Evolutionary conservation across 2,329 filamentous ascomycete species (phyloP).

Genomic region (Corynespora cassiicola): DNA sequence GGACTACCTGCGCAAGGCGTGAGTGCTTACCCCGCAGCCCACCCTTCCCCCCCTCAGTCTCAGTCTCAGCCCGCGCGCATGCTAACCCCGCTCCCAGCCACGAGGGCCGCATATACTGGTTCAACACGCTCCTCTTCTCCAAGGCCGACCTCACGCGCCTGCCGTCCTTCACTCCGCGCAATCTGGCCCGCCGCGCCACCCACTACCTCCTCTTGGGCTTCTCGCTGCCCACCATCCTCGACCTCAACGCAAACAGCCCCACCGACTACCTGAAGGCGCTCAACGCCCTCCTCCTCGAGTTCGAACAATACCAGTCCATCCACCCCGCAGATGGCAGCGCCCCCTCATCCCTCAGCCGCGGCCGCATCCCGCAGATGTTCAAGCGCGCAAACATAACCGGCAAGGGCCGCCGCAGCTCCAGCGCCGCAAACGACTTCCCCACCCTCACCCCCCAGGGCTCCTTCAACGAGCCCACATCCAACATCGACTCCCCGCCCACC

Average conservation of each 20-base stretch:
- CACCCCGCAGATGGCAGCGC: conserved; percentile 78
- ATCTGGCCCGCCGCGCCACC: conserved; percentile 86
- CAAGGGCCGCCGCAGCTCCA: conserved; percentile 61
- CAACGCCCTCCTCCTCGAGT: conserved; percentile 85
- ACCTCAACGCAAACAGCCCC: conserved; percentile 80
- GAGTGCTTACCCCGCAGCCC: conserved; percentile 56
- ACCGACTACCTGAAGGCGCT: conserved; percentile 87
- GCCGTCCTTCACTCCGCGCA: conserved; percentile 83
- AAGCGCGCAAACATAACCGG: conserved; percentile 50
- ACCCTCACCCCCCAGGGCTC: conserved; percentile 17
- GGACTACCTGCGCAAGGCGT: conserved; percentile 93
- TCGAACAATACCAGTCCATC: conserved; percentile 89
- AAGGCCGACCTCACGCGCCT: conserved; percentile 79
- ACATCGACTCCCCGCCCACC: conserved; percentile 38
- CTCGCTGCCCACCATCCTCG: conserved; percentile 86
- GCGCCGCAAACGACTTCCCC: conserved; percentile 54
- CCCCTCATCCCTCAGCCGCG: conserved; percentile 74
- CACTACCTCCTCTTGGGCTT: conserved; percentile 93
- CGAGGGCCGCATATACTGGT: conserved; percentile 95
- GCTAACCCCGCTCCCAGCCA: conserved; percentile 64
- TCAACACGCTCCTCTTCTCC: conserved; percentile 94
- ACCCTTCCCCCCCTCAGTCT: conserved; percentile 5
- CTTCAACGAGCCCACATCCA: conserved; percentile 34
- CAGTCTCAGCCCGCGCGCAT: not conserved
- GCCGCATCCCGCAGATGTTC: conserved; percentile 68